Conservation (phyloP, 208 protist species). For the Histomonas meleagridis region DNA sequence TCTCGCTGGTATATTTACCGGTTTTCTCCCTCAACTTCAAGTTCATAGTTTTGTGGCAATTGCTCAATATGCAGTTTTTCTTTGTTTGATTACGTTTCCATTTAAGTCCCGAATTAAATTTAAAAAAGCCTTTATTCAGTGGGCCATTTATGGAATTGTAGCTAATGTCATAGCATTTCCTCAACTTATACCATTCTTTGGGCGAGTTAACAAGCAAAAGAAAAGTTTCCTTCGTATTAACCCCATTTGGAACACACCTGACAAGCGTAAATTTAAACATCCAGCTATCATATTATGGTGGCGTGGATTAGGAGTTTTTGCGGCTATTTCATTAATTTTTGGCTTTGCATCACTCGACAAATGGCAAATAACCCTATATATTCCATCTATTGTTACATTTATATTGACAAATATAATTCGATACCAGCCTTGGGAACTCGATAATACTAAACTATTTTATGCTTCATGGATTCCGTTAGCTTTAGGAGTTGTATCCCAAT, state of each 20-base stretch:
- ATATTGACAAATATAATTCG: neutral
- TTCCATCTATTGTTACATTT: neutral
- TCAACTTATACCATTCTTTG: neutral
- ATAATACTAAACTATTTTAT: conserved; percentile 31
- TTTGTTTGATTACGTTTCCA: neutral
- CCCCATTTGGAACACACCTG: neutral
- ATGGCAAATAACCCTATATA: neutral
- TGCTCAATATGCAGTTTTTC: neutral
- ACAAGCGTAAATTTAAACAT: neutral
- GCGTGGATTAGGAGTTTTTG: neutral
- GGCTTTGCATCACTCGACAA: neutral
- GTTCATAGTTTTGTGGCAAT: neutral
- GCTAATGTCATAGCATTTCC: neutral
- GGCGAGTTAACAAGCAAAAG: neutral
- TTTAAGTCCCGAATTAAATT: neutral
- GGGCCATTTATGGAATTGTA: neutral
- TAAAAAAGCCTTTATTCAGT: neutral
- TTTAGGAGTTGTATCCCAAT: neutral
- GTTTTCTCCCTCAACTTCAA: neutral
- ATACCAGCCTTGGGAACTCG: conserved; percentile 17
- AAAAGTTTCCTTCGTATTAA: neutral
- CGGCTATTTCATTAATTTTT: neutral
- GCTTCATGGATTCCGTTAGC: neutral
- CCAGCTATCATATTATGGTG: neutral
- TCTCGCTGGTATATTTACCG: neutral